These are phyloP conservation scores for Neonectria punicea DNA, from an alignment of 2,329 filamentous ascomycete genomes.

Conservation along the genomic window DNA sequence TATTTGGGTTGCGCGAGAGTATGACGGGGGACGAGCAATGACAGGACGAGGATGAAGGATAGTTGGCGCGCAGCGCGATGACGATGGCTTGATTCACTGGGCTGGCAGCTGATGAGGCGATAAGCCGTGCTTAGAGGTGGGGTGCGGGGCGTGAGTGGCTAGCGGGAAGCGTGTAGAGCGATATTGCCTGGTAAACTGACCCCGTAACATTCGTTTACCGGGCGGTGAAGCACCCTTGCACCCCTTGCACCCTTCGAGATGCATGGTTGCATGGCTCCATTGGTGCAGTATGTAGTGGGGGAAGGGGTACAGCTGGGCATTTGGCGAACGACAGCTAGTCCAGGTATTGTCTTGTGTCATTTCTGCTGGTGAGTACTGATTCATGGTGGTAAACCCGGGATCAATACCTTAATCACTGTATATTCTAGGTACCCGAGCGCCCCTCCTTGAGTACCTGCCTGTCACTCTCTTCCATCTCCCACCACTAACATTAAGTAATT, in stretches of 20 bases:
- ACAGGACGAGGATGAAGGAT: slow-evolving; percentile 9
- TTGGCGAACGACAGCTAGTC: background rate
- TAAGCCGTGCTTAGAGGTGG: slow-evolving; percentile 36
- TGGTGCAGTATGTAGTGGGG: background rate
- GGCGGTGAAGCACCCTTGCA: slow-evolving; percentile 4
- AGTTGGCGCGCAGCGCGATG: slow-evolving; percentile 32
- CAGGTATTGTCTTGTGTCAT: background rate
- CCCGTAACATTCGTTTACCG: slow-evolving; percentile 7
- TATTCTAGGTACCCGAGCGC: background rate
- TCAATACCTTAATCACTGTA: background rate
- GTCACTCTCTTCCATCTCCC: background rate
- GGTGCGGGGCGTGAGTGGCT: slow-evolving; percentile 24
- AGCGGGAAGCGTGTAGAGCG: slow-evolving; percentile 21
- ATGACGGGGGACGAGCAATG: background rate
- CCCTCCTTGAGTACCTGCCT: background rate
- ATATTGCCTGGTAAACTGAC: background rate
- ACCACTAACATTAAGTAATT: too few species aligned
- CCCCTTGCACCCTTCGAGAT: background rate
- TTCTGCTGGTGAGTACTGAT: background rate
- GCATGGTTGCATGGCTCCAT: background rate
- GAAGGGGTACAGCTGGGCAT: background rate
- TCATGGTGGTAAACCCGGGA: too few species aligned
- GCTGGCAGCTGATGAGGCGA: slow-evolving; percentile 29
- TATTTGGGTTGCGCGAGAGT: background rate
- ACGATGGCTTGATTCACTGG: slow-evolving; percentile 36